Base-by-base conservation (phyloP, 164 flowering plant species). In the Vitis rupestris region DNA sequence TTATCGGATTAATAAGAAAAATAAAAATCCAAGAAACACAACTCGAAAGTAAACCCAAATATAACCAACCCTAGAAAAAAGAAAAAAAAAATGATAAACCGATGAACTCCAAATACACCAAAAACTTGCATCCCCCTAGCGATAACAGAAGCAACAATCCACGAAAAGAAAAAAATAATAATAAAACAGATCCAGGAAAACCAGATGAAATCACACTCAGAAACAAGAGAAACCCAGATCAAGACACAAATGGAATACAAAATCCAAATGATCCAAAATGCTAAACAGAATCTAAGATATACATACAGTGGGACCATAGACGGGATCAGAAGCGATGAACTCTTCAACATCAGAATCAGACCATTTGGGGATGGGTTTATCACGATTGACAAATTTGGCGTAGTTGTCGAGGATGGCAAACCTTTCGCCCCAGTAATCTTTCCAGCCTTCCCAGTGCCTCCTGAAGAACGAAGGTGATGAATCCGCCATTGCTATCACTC, bases 241-340 rank as follows among this genome's bases (percentile, higher is more conserved):
- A 59, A 59, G 9, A 59, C 13, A 23, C 61, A 17, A 1, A 14
- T 17, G 14, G 29, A 59, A 59, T 0, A 59, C 10, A 12, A 59
- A 10, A 19, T 3, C 61, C 59, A 14, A 56, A 15, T 1, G 9
- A n/a, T 5, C n/a, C 10, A 56, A 31, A 61, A 17, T 10, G 2
- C 7, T 15, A 29, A 13, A 52, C 54, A 23, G 2, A 58, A 58
- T 13, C 10, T 9, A n/a, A 16, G 51, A 51, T 8, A 47, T 49
- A 66, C 31, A 13, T 83, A 91, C 95, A 70, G 81, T 48, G 65
- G 98, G 96, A 27, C 97, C 99, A 52, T 94, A 81, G 59, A 94
- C 80, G 11, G 94, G 95, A 83, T 92, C 97, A 15, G 85, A 76
- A 65, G 90, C 86, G 66, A 94, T 86, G 85, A 92, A 94, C 10